Evolutionary conservation across 2,329 filamentous ascomycete species (phyloP), one percentile per base, ranked within the genome.

Genomic region (Xylaria sp.): DNA sequence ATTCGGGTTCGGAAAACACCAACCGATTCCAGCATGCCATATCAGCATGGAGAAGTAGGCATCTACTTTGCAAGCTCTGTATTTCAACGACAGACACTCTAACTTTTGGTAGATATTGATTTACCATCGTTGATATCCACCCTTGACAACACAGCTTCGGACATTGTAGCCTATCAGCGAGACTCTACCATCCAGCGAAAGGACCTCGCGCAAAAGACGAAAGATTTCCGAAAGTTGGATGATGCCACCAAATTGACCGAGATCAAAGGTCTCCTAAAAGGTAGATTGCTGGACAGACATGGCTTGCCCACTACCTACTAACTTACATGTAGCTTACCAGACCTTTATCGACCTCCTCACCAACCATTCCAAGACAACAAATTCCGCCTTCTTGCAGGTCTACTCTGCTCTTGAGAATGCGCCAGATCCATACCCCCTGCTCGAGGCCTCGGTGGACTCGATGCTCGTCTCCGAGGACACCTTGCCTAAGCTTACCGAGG

Each of bases 1-100:
- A 53, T 22, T 62, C 67, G 20, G 65, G 65, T 7, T 67, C 69
- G 16, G 83, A 86, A 44, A 83, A 83, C 34, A 86, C 88, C 64
- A 97, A 96, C 78, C 97, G 96, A 74, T 99, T 99, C 72, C 94
- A 99, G 73, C 89, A 88, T 70, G 94, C 94, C 52, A 96, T 99
- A 65, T 90, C 91, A 60, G 90, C 92, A 71, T 99, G 94, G 94
- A 87, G 94, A 78, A 92, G 92, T 96, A 84, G 55, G 78, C 60
- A 39, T 39, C 22, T 45, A 44, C 54, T 38, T 44, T 37, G 20
- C 48, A 24, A 44, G 49, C 42, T 45, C 43, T 44, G 45, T 49
- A 26, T 47, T 34, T 45, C 9, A 34, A 13, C 29, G 26, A 51
- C 38, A 48, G 41, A 41, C 41, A 39, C 58, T 54, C 61, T 67